Evolutionary conservation across 179 eudicot species (phyloP).

Genomic region (Silene noctiflora): DNA sequence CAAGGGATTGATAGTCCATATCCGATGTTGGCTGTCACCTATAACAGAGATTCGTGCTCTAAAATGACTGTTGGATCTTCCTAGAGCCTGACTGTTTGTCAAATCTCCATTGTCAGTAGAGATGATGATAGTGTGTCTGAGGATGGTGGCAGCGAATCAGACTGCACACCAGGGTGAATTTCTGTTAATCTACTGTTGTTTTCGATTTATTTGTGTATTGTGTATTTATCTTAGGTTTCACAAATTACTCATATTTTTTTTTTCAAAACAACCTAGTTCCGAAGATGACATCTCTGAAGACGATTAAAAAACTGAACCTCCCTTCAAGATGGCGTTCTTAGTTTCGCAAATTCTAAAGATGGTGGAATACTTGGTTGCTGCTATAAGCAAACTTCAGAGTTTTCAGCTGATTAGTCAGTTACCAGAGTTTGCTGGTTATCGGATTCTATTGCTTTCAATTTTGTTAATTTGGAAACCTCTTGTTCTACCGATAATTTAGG

Average conservation of each 20-base stretch:
- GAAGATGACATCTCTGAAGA: not conserved
- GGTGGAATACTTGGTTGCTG: too few species aligned
- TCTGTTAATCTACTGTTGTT: not conserved
- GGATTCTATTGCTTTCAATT: not conserved
- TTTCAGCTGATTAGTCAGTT: too few species aligned
- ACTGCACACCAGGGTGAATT: not conserved
- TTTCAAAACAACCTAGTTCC: not conserved
- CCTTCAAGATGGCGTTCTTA: not conserved
- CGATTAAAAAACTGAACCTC: not conserved
- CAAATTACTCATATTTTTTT: not conserved
- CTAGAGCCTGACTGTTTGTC: slow-evolving; percentile 13
- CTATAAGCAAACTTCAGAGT: not conserved
- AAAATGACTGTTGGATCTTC: slow-evolving; percentile 16
- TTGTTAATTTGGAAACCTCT: not conserved
- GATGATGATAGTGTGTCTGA: not conserved
- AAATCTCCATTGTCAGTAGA: slow-evolving; percentile 6
- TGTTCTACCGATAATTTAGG: too few species aligned
- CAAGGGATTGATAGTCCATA: slow-evolving; percentile 19
- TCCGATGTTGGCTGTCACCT: not conserved
- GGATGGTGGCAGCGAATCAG: not conserved
- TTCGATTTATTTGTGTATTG: not conserved
- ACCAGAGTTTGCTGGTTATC: too few species aligned
- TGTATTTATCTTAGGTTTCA: not conserved
- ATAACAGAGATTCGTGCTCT: not conserved
- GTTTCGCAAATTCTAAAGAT: too few species aligned